phyloP scores from a whole-genome alignment of 1,284 basidiomycete species.

The Porogramme epimiltina region DNA sequence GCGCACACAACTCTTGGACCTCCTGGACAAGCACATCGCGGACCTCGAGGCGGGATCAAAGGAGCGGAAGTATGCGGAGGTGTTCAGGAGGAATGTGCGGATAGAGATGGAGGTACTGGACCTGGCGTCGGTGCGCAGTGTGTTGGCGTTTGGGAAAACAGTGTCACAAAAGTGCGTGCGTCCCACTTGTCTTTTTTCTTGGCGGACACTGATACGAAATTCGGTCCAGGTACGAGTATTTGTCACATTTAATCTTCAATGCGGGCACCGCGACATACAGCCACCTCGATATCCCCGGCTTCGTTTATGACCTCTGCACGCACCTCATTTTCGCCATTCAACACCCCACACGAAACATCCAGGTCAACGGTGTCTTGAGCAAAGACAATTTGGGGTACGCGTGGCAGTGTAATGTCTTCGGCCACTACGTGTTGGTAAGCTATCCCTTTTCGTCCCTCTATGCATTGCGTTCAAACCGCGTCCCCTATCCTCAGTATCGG shows the following conservation, averaged over 20 bases:
- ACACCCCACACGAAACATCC: constrained; percentile 62
- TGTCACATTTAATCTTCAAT: constrained; percentile 84
- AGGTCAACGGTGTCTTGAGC: constrained; percentile 63
- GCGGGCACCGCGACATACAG: constrained; percentile 74
- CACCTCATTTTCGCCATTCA: constrained; percentile 54
- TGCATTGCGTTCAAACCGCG: background rate
- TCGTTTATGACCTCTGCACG: constrained; percentile 53
- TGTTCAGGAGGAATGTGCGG: constrained; percentile 62
- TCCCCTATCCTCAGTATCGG: constrained; percentile 48
- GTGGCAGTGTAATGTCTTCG: constrained; percentile 88
- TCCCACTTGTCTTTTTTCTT: background rate
- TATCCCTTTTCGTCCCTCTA: background rate
- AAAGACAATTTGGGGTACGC: constrained; percentile 77
- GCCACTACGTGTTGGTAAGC: constrained; percentile 79
- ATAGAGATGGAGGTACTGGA: constrained; percentile 70
- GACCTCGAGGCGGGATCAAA: constrained; percentile 34
- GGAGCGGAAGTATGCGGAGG: constrained; percentile 52
- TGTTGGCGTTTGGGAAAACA: constrained; percentile 65
- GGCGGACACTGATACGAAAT: background rate
- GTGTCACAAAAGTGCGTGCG: constrained; percentile 56
- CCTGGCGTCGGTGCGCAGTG: constrained; percentile 61
- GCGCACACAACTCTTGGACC: constrained; percentile 49
- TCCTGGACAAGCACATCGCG: constrained; percentile 57
- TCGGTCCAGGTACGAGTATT: constrained; percentile 70
- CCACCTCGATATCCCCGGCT: constrained; percentile 56